Base-by-base conservation (phyloP, 257 asterid species). In the Penstemon eatonii region DNA sequence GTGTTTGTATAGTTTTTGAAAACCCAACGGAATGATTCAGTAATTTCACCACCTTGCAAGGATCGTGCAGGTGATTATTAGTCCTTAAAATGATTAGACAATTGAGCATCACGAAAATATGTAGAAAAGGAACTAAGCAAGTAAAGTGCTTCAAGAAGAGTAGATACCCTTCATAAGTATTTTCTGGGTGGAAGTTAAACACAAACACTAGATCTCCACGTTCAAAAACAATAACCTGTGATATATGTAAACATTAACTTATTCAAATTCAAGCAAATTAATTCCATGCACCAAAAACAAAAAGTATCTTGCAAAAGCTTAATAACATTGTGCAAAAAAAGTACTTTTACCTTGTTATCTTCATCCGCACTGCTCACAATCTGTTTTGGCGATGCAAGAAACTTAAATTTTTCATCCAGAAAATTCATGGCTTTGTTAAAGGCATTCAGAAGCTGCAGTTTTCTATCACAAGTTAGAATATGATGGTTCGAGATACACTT, bases 201-300 rank as follows among this genome's bases (percentile, higher is more conserved):
- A 94, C 96, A 74, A 90, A 94, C 55, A 91, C 93, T 52, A 94
- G 87, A 72, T 87, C 96, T 60, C 95, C 96, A 12, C 91, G 96
- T 74, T 94, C 99, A 55, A 94, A 94, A 56, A 91, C 99, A 73
- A 94, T 86, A 59, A 94, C 95, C 99, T 94, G 91, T 56, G 37
- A 83, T 53, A 69, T 68, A 59, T 41, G 42, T 25, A 39, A 37
- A 49, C 43, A 60, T 52, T 36, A 70, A 58, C 45, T 3, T 38
- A 47, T 58, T 52, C 61, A 43, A 13, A 47, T 58, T 52, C 61
- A 43, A 13, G 57, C 39, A 51, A 72, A 54, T 39, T 46, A 18
- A 3, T 56, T 13, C 4, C 19, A 19, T 42, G 25, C 45, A 63
- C 12, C 51, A 13, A n/a, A 46, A 50, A 25, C 33, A 67, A 56